phyloP scores from a whole-genome alignment of 352 stramenopile species.

The Aphanomyces euteiches region DNA sequence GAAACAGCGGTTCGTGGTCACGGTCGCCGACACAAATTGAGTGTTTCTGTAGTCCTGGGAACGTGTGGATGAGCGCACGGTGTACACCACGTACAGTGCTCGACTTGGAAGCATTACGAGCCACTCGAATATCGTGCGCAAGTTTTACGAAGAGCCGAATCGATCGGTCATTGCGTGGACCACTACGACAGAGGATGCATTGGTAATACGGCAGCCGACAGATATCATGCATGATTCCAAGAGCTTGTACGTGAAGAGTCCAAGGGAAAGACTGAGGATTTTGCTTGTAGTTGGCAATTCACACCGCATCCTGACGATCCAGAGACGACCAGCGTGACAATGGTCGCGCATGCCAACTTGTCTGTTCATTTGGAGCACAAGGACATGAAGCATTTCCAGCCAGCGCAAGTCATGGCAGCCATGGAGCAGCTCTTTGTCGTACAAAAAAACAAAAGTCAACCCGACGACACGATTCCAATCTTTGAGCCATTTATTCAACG shows the following conservation, averaged over 20 bases:
- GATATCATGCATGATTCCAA: neutral
- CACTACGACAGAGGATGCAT: neutral
- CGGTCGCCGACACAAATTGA: too few relatives aligned
- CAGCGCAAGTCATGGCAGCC: too few relatives aligned
- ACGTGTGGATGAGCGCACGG: neutral
- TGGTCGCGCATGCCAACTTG: slow-evolving; percentile 3
- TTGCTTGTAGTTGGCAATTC: slow-evolving; percentile 4
- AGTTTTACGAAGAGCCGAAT: neutral
- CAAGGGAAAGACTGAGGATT: neutral
- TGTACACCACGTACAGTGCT: neutral
- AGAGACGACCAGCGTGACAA: neutral
- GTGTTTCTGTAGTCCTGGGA: slow-evolving; percentile 1
- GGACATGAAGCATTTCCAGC: too few relatives aligned
- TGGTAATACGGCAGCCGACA: neutral
- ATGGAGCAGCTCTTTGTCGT: too few relatives aligned
- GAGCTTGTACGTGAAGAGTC: neutral
- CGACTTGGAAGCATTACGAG: neutral
- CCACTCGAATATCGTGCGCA: slow-evolving; percentile 11
- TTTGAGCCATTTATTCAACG: too few relatives aligned
- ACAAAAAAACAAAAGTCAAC: too few relatives aligned
- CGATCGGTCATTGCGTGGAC: neutral
- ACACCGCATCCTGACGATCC: neutral
- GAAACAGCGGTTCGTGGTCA: too few relatives aligned
- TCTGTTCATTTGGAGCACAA: neutral
- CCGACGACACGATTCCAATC: too few relatives aligned